phyloP scores from a whole-genome alignment of 2,329 filamentous ascomycete genomes.

The Ophiostoma sp. region DNA sequence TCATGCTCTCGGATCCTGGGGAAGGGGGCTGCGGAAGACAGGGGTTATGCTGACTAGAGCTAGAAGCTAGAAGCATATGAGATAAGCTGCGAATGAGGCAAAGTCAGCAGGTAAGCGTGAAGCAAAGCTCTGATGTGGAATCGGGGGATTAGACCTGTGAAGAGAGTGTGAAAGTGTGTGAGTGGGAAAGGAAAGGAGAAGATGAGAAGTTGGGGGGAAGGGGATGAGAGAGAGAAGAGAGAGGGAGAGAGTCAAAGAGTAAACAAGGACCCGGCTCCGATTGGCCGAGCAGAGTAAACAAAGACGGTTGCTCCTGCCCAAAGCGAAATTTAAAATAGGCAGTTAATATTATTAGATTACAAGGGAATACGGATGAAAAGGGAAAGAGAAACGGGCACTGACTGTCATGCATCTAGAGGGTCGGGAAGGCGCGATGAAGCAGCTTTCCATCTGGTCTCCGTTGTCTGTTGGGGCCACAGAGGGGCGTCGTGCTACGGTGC shows the following conservation, averaged over 20 bases:
- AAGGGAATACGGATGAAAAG: not conserved
- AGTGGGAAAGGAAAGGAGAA: not conserved
- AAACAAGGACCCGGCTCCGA: not conserved
- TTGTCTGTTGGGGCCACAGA: not conserved
- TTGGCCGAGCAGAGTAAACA: not conserved
- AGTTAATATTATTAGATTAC: not conserved
- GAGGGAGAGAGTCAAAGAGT: not conserved
- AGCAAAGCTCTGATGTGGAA: not conserved
- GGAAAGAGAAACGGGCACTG: not conserved
- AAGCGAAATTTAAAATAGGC: not conserved
- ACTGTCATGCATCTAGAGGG: not conserved
- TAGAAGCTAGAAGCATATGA: not conserved
- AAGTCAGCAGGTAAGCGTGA: not conserved
- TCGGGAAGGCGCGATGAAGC: not conserved
- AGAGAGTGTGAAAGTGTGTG: too few species aligned
- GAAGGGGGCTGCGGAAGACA: not conserved
- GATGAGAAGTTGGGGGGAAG: not conserved
- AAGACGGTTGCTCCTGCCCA: not conserved
- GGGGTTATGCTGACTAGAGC: not conserved
- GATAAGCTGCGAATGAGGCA: not conserved
- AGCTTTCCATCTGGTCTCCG: not conserved
- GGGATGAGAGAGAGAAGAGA: not conserved
- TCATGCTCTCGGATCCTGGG: constrained; percentile 16
- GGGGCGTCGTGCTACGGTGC: not conserved
- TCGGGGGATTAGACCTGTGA: not conserved